These are phyloP conservation scores for Crepidotus variabilis DNA, from an alignment of 768 basidiomycete genomes.

Conservation along the genomic window DNA sequence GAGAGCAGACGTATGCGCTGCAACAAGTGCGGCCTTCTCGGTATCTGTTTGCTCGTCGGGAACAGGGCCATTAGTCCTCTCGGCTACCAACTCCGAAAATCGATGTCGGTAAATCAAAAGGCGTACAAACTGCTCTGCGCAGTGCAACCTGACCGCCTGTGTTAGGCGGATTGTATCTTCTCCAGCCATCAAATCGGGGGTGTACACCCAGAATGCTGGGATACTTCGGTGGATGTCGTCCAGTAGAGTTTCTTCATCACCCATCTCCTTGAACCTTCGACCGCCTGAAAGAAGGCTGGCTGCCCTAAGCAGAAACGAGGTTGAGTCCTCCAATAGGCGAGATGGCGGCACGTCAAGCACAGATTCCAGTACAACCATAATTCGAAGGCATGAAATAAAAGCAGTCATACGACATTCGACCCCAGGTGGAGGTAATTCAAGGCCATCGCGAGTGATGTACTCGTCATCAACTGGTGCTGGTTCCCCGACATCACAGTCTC, in stretches of 20 bases:
- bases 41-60: constrained; percentile 59
- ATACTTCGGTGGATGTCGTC: constrained; percentile 75
- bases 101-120: constrained; percentile 89
- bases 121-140: constrained; percentile 82
- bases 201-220: constrained; percentile 77
- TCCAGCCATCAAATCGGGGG: constrained; percentile 73
- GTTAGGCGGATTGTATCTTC: constrained; percentile 88
- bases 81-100: constrained; percentile 73
- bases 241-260: constrained; percentile 76
- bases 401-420: constrained; percentile 76
- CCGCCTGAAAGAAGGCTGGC: constrained; percentile 63
- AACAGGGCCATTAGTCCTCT: constrained; percentile 49
- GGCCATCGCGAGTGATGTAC: constrained; percentile 72
- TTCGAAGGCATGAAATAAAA: constrained; percentile 71
- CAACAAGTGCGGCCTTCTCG: constrained; percentile 75
- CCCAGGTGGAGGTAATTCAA: constrained; percentile 64
- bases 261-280: constrained; percentile 58
- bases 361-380: constrained; percentile 86
- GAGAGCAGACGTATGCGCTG: constrained; percentile 74
- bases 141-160: constrained; percentile 83
- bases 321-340: constrained; percentile 55
- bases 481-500: constrained; percentile 91
- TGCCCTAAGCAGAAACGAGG: constrained; percentile 76
- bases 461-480: constrained; percentile 87
- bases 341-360: constrained; percentile 80